Conservation (phyloP, 2,329 filamentous ascomycete species). For the Colletotrichum somersetense region DNA sequence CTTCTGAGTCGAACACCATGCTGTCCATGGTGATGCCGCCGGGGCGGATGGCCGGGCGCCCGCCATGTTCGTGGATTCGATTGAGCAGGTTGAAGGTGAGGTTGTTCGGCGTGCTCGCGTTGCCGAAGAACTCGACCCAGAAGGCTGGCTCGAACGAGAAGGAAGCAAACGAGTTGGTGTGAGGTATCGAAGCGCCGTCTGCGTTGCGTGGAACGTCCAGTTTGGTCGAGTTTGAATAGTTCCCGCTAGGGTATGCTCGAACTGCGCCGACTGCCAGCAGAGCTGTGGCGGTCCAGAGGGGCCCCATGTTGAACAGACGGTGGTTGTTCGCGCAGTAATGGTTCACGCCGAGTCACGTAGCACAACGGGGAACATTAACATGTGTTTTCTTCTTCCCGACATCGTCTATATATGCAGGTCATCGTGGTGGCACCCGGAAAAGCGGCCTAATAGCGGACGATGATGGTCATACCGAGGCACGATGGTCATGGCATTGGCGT, state of each 20-base stretch:
- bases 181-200: conserved; percentile 38
- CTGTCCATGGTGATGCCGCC: conserved; percentile 44
- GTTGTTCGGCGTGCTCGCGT: conserved; percentile 37
- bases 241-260: conserved; percentile 5
- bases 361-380: not conserved
- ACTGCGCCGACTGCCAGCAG: conserved; percentile 7
- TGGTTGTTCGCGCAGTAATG: too few species aligned
- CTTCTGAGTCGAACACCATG: conserved; percentile 41
- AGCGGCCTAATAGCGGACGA: not conserved
- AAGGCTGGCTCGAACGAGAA: conserved; percentile 44
- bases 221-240: not conserved
- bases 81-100: conserved; percentile 39
- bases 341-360: not conserved
- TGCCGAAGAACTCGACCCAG: conserved; percentile 43
- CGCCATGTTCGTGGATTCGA: conserved; percentile 38
- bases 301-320: not conserved
- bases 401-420: not conserved
- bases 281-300: conserved; percentile 15
- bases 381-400: not conserved
- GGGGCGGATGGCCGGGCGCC: conserved; percentile 38
- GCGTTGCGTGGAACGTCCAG: conserved; percentile 7
- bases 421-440: too few species aligned
- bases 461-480: not conserved
- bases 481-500: not conserved
- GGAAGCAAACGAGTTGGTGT: conserved; percentile 40